Conservation (phyloP, 2,329 filamentous ascomycete genomes). For the Tolypocladium guangdongense region DNA sequence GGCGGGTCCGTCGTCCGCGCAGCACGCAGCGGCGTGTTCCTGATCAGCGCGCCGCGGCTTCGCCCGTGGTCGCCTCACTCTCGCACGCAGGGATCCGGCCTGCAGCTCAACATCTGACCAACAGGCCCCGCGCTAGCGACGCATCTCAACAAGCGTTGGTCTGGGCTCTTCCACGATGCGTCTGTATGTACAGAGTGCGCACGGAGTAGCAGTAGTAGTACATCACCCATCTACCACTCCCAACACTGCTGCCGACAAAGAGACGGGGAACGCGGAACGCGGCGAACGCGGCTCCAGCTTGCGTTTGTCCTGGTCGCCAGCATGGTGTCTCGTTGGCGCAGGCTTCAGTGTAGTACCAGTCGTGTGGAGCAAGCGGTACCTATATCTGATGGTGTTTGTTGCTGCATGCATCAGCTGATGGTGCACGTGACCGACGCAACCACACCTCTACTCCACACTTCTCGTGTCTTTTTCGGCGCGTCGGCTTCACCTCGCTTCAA, state of each 20-base stretch:
- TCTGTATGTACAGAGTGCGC: too few species aligned
- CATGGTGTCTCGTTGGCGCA: too few species aligned
- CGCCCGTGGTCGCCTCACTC: too few species aligned
- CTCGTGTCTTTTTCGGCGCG: background rate
- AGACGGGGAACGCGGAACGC: background rate
- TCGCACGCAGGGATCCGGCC: too few species aligned
- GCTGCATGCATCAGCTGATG: background rate
- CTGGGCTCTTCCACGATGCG: background rate
- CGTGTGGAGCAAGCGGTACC: background rate
- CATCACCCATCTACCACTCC: too few species aligned
- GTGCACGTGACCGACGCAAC: background rate
- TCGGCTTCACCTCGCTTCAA: slow-evolving; percentile 30
- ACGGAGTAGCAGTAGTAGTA: too few species aligned
- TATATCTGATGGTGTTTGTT: background rate
- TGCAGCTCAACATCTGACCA: background rate
- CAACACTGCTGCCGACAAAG: background rate
- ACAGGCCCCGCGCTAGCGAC: background rate
- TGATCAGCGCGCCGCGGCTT: background rate
- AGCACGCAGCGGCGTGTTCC: background rate
- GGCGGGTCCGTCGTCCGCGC: background rate
- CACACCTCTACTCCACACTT: background rate
- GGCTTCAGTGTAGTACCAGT: background rate
- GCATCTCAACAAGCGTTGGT: background rate
- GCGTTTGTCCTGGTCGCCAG: too few species aligned
- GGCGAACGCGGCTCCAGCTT: background rate